Evolutionary conservation across 257 asterid species (phyloP), one percentile per base, ranked within the genome.

Genomic region (Hygrophila difformis): DNA sequence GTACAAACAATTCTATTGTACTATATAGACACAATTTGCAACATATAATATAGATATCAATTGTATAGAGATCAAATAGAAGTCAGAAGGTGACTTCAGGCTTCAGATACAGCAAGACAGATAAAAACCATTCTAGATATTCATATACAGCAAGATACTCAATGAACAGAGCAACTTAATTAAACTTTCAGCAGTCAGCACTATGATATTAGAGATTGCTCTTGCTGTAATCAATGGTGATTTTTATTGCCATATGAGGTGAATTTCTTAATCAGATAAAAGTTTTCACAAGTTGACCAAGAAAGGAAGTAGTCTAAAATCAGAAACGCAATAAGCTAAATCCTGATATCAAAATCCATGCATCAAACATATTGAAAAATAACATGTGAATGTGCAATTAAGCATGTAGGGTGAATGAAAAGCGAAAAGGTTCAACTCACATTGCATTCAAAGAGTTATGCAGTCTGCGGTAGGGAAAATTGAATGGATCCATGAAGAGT

Each of bases 401-500:
- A 8, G 18, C 51, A 40, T 60, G 31, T n/a, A n/a, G n/a, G 10
- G 36, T 43, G 22, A 34, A 42, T 18, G 14, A 18, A 15, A 34
- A 11, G 8, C 35, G 29, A 8, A 26, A n/a, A 31, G 38, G 37
- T 40, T 49, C 47, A 53, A 68, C 99, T 77, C 70, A 86, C 99
- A 91, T 78, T 68, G 58, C 52, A 69, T 73, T 76, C 72, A 91
- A 57, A 66, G 76, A 74, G 40, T 68, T 66, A 61, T 86, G 92
- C 80, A 76, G 52, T 57, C 61, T 72, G 28, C 81, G 89, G 60
- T 78, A 82, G 67, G 82, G 70, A 23, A 42, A 73, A 59, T 91
- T 82, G 59, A 82, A 91, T 43, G 95, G 94, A 73, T 86, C 92
- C 96, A 86, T 67, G 59, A 75, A 72, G 61, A 86, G 88, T 66